A percentile compares a stretch with the other conserved stretches of the same genome.
Evolutionary conservation across 108 stramenopile species (phyloP).

Genomic region (Asterionellopsis glacialis): DNA sequence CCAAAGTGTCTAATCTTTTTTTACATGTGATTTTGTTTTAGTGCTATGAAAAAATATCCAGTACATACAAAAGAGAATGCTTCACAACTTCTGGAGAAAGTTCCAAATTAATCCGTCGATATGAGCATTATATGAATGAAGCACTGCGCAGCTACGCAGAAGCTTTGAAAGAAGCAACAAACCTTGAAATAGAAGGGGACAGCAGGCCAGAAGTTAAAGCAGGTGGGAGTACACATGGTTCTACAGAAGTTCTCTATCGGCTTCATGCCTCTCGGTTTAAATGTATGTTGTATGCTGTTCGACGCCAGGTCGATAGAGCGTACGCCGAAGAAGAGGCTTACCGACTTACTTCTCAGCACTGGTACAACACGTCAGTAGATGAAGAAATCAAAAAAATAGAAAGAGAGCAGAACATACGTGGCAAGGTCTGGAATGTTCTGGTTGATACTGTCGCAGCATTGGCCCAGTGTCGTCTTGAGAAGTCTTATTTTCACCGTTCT

Average conservation of each 20-base stretch:
- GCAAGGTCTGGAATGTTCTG: constrained; percentile 59
- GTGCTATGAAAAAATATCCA: constrained; percentile 79
- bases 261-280: constrained; percentile 81
- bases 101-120: constrained; percentile 21
- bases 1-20: not conserved
- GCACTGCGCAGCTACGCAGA: constrained; percentile 53
- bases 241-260: constrained; percentile 67
- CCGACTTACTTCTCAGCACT: constrained; percentile 44
- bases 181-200: constrained; percentile 43
- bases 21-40: not conserved
- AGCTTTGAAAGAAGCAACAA: constrained; percentile 46
- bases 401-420: constrained; percentile 14
- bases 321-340: constrained; percentile 58
- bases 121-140: constrained; percentile 49
- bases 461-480: constrained; percentile 49
- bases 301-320: constrained; percentile 30
- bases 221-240: constrained; percentile 83
- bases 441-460: constrained; percentile 69
- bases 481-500: constrained; percentile 78
- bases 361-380: constrained; percentile 25
- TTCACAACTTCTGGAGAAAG: constrained; percentile 16
- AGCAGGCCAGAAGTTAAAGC: constrained; percentile 24
- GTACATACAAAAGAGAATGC: constrained; percentile 43
- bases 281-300: constrained; percentile 52
- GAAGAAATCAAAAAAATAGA: constrained; percentile 3